Evolutionary conservation across 1,139 yeast species (phyloP).

Genomic region (Scheffersomyces lignicola): DNA sequence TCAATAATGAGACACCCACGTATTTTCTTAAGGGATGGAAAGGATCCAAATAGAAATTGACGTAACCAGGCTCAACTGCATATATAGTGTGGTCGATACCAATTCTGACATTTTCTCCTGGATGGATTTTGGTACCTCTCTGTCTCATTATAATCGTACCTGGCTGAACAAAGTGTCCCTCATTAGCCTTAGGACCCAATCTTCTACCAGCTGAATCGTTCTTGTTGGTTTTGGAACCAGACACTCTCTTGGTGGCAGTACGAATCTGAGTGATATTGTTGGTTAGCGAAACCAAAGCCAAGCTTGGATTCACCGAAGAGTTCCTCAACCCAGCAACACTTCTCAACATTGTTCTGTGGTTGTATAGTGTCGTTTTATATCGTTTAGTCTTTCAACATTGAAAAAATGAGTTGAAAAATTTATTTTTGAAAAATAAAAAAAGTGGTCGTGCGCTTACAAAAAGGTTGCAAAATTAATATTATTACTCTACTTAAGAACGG

Average conservation of each 20-base stretch:
- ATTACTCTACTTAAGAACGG: too few species aligned
- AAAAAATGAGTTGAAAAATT: neutral
- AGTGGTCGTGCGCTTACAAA: constrained; percentile 2
- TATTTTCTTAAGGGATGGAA: constrained; percentile 92
- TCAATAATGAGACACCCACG: constrained; percentile 79
- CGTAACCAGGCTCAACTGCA: constrained; percentile 92
- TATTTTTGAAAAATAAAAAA: neutral
- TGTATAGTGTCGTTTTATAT: too few species aligned
- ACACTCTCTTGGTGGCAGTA: constrained; percentile 90
- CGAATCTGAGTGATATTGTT: constrained; percentile 53
- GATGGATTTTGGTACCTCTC: constrained; percentile 94
- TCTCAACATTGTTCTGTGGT: constrained; percentile 3
- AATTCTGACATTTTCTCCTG: constrained; percentile 89
- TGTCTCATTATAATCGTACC: constrained; percentile 96
- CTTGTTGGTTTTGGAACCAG: constrained; percentile 91
- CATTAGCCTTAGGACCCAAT: constrained; percentile 86
- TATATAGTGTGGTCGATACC: constrained; percentile 93
- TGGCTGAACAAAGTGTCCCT: constrained; percentile 61
- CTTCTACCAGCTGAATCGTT: constrained; percentile 96
- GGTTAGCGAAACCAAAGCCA: neutral
- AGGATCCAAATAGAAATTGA: constrained; percentile 91
- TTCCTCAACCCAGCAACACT: neutral
- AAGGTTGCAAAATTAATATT: neutral
- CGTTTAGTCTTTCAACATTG: neutral
- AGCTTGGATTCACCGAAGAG: neutral